These are phyloP conservation scores for Clavaria fumosa DNA, from an alignment of 768 basidiomycete species.

Conservation along the genomic window DNA sequence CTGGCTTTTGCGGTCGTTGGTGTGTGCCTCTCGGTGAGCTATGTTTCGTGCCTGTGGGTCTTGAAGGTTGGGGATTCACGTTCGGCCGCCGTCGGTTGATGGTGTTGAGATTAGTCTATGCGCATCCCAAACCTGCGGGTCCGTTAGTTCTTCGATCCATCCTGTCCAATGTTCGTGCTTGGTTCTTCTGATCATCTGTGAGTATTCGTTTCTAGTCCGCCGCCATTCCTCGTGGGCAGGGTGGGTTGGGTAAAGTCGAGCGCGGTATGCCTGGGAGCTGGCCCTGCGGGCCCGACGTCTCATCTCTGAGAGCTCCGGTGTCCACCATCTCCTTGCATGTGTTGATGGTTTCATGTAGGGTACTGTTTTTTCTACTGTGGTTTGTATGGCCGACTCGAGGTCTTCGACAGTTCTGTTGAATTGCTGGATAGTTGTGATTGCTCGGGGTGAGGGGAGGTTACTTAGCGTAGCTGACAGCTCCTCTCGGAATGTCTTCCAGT, in stretches of 20 bases:
- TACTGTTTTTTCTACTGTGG: not conserved
- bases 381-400: constrained; percentile 1
- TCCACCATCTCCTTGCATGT: constrained; percentile 4
- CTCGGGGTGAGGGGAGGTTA: not conserved
- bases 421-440: not conserved
- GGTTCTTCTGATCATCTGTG: too few species aligned
- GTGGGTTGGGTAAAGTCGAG: not conserved
- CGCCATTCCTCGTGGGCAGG: too few species aligned
- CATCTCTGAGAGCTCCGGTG: not conserved
- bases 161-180: too few species aligned
- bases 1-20: too few species aligned
- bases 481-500: not conserved
- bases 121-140: too few species aligned
- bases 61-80: too few species aligned
- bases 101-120: too few species aligned
- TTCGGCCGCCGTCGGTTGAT: too few species aligned
- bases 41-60: too few species aligned
- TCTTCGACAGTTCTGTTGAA: not conserved
- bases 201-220: too few species aligned
- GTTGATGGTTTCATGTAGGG: constrained; percentile 3
- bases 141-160: too few species aligned
- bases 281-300: not conserved
- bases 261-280: not conserved
- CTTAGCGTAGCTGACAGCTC: not conserved
- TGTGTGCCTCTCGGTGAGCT: too few species aligned